phyloP scores from a whole-genome alignment of 768 basidiomycete genomes.

The Pleurotus sapidus region DNA sequence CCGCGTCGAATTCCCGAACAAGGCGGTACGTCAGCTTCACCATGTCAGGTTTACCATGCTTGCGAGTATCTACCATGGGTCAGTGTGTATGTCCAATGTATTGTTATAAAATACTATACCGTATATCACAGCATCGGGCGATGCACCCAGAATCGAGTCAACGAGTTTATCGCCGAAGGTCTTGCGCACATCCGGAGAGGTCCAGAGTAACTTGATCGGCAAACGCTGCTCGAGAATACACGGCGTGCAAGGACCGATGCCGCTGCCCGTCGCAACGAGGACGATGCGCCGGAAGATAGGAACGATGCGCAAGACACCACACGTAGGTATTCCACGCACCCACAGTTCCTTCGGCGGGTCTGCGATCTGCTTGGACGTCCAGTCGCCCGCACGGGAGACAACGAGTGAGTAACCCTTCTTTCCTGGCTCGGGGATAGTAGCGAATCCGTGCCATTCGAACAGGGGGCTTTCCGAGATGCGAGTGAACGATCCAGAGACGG shows the following conservation, averaged over 20 bases:
- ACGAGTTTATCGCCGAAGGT: constrained; percentile 40
- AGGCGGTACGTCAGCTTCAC: constrained; percentile 34
- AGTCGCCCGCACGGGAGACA: constrained; percentile 55
- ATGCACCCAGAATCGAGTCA: constrained; percentile 34
- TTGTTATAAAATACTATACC: constrained; percentile 8
- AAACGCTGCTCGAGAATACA: constrained; percentile 32
- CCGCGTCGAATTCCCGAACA: constrained; percentile 33
- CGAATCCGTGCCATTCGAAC: constrained; percentile 39
- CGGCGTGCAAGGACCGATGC: constrained; percentile 46
- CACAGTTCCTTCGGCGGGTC: constrained; percentile 51
- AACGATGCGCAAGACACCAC: constrained; percentile 47
- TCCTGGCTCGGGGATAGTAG: constrained; percentile 22
- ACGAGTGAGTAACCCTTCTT: constrained; percentile 47
- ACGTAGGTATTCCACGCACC: constrained; percentile 50
- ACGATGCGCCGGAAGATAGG: constrained; percentile 48
- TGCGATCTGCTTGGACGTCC: constrained; percentile 46
- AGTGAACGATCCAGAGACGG: constrained; percentile 14
- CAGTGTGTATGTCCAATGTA: background rate
- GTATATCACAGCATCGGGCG: constrained; percentile 35
- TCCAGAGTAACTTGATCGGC: constrained; percentile 38
- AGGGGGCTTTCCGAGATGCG: constrained; percentile 23
- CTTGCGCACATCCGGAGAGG: constrained; percentile 33
- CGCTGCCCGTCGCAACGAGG: constrained; percentile 52
- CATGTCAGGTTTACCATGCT: constrained; percentile 36
- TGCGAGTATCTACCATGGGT: constrained; percentile 28